Base-by-base conservation (phyloP, 2,329 filamentous ascomycete species). In the Boeremia lycopersici region DNA sequence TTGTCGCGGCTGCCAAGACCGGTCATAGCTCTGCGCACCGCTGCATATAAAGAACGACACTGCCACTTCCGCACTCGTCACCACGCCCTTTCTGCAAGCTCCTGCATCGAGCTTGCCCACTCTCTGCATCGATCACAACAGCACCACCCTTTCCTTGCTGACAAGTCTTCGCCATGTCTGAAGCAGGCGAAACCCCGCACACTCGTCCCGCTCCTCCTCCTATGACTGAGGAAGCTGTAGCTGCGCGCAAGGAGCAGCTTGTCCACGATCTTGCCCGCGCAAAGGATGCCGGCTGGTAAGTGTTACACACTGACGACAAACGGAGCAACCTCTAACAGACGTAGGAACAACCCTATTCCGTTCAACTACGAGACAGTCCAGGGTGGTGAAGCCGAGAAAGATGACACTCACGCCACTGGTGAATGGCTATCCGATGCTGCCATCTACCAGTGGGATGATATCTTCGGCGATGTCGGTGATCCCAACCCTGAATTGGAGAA, bases 391-490 rank as follows among this genome's bases (percentile, higher is more conserved):
- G 48, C 60, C 19, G 62, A 48, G 43, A 51, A 53, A 0, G 63
- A 65, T 2, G 63, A 66, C 29, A 58, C 54, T 23, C 62, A 59
- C 26, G 71, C 76, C 6, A 51, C 41, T 2, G 61, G 45, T 3
- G 35, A 40, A 3, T 86, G 80, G 84, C 78, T 80, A 46, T 78
- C 79, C 33, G 83, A 84, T 49, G 87, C 86, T n/a, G 77, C 71
- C 0, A 81, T 89, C 38, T 98, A 98, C 65, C 85, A 93, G 68
- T 98, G 90, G 89, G 82, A 86, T 15, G 91, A 92, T 10, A 91
- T 96, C 2, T 90, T 83, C 63, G 95, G 93, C 2, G 93, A 98
- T 35, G 80, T 99, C 48, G 93, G 89, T 6, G 92, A 92, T 0
- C 80, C 79, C 44, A 83, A 87, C 48, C 78, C 82, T 0, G 83